A percentile compares a stretch with the other conserved stretches of the same genome.
These are phyloP conservation scores for Nicotiana tabacum DNA, from an alignment of 257 asterid species.

Conservation along the genomic window DNA sequence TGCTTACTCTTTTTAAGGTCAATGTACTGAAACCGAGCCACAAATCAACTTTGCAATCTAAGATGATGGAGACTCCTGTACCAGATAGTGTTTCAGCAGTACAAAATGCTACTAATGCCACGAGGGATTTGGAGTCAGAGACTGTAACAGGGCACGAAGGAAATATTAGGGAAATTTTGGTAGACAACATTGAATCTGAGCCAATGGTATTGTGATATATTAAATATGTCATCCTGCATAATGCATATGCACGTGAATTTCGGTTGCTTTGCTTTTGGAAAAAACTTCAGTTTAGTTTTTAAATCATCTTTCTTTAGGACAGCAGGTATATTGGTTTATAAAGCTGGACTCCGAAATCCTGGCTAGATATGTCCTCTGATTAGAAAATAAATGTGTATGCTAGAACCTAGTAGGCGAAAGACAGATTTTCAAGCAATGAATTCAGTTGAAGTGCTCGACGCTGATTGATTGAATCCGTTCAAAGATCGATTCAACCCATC, in stretches of 20 bases:
- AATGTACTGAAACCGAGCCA: slow-evolving; percentile 92
- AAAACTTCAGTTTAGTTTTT: background rate
- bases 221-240: background rate
- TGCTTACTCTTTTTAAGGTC: slow-evolving; percentile 45
- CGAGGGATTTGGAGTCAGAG: slow-evolving; percentile 80
- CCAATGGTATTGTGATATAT: slow-evolving; percentile 43
- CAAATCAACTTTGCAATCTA: slow-evolving; percentile 75
- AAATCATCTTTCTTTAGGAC: background rate
- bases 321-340: background rate
- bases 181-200: slow-evolving; percentile 53
- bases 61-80: slow-evolving; percentile 59
- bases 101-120: slow-evolving; percentile 74
- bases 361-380: background rate
- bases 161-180: slow-evolving; percentile 63
- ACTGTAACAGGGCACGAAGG: slow-evolving; percentile 76
- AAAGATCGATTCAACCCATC: background rate
- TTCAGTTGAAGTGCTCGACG: background rate
- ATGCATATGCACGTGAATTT: background rate
- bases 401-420: slow-evolving; percentile 5
- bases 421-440: background rate
- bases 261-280: background rate
- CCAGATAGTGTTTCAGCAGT: slow-evolving; percentile 91
- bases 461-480: background rate
- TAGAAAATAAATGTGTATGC: background rate
- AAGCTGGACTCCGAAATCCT: background rate